Evolutionary conservation across 2,329 filamentous ascomycete genomes (phyloP).

Genomic region (Claviceps spartinae): DNA sequence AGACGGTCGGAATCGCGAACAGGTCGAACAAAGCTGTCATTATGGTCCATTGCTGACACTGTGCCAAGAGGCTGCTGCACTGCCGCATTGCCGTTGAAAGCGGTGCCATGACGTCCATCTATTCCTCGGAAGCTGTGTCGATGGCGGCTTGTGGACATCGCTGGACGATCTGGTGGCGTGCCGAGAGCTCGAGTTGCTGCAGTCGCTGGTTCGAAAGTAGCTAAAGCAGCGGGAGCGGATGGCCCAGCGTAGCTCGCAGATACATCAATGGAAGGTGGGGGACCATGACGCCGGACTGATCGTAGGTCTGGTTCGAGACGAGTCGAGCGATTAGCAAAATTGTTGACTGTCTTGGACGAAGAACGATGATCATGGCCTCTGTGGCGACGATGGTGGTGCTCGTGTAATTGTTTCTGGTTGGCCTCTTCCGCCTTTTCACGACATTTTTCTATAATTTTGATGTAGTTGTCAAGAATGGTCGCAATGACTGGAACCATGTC

Average conservation of each 20-base stretch:
- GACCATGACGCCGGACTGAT: slow-evolving; percentile 60
- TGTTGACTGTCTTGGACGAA: slow-evolving; percentile 31
- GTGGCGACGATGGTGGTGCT: slow-evolving; percentile 36
- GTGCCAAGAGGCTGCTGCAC: slow-evolving; percentile 56
- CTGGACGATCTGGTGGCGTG: slow-evolving; percentile 9
- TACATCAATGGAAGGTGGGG: slow-evolving; percentile 56
- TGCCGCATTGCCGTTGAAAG: slow-evolving; percentile 32
- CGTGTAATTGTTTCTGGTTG: slow-evolving; percentile 53
- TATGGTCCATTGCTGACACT: slow-evolving; percentile 51
- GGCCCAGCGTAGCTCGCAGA: slow-evolving; percentile 29
- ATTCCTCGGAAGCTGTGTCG: slow-evolving; percentile 37
- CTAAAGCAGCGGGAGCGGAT: slow-evolving; percentile 17
- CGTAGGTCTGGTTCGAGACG: slow-evolving; percentile 46
- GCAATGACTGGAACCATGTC: slow-evolving; percentile 99
- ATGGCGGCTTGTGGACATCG: slow-evolving; percentile 25
- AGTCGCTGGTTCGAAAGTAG: slow-evolving; percentile 12
- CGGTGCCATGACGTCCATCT: slow-evolving; percentile 36
- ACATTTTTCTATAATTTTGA: slow-evolving; percentile 87
- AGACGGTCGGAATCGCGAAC: slow-evolving; percentile 72
- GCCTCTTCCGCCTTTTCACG: slow-evolving; percentile 75
- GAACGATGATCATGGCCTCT: slow-evolving; percentile 35
- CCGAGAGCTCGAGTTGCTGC: slow-evolving; percentile 7
- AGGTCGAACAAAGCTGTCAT: slow-evolving; percentile 65
- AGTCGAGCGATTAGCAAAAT: slow-evolving; percentile 38
- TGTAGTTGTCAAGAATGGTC: slow-evolving; percentile 96